Conservation (phyloP, 2,329 filamentous ascomycete species). For the Diaporthe citriasiana region DNA sequence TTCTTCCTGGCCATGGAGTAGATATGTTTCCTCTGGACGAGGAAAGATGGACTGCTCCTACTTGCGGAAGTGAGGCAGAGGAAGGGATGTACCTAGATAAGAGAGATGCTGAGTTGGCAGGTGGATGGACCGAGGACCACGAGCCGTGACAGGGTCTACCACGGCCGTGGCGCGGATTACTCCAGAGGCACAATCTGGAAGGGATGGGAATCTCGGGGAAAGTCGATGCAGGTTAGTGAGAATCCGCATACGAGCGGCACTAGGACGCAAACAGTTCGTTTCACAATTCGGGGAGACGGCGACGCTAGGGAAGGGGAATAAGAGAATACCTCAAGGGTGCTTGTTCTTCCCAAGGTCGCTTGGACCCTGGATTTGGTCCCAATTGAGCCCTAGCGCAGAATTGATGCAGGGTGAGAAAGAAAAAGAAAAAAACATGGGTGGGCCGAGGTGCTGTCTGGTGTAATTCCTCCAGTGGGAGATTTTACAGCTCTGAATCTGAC, state of each 20-base stretch:
- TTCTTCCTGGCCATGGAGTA: not conserved
- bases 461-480: constrained; percentile 19
- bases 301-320: not conserved
- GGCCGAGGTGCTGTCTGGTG: not conserved
- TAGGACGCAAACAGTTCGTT: constrained; percentile 35
- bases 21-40: not conserved
- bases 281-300: constrained; percentile 11
- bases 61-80: not conserved
- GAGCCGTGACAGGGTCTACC: not conserved
- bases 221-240: constrained; percentile 30
- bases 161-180: not conserved
- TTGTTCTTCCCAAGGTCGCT: not conserved
- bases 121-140: not conserved
- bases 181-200: not conserved
- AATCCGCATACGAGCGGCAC: constrained; percentile 1
- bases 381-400: not conserved
- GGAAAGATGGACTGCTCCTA: not conserved
- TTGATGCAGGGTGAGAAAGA: not conserved
- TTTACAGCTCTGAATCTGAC: not conserved
- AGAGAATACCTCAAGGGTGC: not conserved
- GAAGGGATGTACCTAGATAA: not conserved
- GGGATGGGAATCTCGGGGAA: constrained; percentile 28
- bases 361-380: constrained; percentile 19
- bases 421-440: not conserved
- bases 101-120: constrained; percentile 5